Evolutionary conservation across 2,329 filamentous ascomycete species (phyloP), one percentile per base, ranked within the genome.

Genomic region (Scedosporium apiospermum): DNA sequence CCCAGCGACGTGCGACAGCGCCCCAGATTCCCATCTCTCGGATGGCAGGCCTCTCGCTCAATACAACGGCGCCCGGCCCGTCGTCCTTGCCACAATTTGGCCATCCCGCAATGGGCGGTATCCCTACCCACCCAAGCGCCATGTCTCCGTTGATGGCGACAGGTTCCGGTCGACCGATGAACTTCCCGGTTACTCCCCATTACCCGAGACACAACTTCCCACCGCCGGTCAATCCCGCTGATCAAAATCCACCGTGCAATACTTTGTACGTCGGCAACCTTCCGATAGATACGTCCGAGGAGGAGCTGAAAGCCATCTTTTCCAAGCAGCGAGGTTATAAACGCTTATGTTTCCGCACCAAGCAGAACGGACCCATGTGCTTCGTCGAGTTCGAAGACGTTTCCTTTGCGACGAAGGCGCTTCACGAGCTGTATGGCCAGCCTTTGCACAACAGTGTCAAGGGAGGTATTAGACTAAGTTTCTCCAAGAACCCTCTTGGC

Each of bases 311-410:
- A 76, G 86, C 89, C 23, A 83, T 97, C 71, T 99, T 99, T 71
- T 92, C 89, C 27, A 93, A 93, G 75, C 91, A 96, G 73, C 88
- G 93, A 58, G 95, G 95, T 3, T 99, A 97, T 78, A 98, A 96
- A 77, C 85, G 95, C 30, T 85, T 99, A 6, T 96, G 92, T 71
- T 96, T 97, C 80, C 85, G 93, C 41, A 96, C 92, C 62, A 98
- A 98, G 78, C 86, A 90, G 67, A 96, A 97, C 68, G 93, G 93
- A 0, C 93, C 93, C 1, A 98, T 98, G 93, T 98, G 95, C 72
- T 98, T 98, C 74, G 95, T 99, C 44, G 95, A 99, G 74, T 99
- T 98, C 68, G 93, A 98, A 70, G 93, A 97, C 69, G 83, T 96
- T 10, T 89, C 90, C 1, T 93, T 91, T 70, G 93, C 95, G 0